A percentile compares a stretch with the other conserved stretches of the same genome.
Conservation (phyloP, 2,329 filamentous ascomycete genomes). For the Fusarium pilosicola region DNA sequence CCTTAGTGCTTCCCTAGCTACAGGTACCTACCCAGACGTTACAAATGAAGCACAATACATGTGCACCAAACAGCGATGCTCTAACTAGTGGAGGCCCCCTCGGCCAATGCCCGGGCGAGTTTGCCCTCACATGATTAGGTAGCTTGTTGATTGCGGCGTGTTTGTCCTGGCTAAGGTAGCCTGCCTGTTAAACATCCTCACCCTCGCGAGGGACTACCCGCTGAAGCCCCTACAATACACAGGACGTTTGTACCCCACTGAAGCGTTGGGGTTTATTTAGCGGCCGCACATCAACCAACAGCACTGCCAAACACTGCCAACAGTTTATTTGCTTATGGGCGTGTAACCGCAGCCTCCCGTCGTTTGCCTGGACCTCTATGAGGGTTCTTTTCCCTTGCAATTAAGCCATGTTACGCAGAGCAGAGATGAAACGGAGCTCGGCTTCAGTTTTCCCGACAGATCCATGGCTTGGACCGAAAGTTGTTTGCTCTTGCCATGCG, state of each 20-base stretch:
- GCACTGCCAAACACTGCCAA: not conserved
- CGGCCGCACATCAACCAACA: not conserved
- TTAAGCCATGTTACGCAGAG: not conserved
- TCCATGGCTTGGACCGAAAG: not conserved
- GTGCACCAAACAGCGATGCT: not conserved
- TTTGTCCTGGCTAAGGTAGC: not conserved
- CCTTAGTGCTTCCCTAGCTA: not conserved
- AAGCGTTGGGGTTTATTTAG: not conserved
- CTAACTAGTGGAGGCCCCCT: not conserved
- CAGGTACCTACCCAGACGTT: too few species aligned
- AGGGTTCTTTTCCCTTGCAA: not conserved
- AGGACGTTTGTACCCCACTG: not conserved
- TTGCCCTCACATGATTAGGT: not conserved
- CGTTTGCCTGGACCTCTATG: not conserved
- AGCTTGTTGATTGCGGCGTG: too few species aligned
- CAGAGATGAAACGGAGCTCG: not conserved
- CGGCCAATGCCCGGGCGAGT: not conserved
- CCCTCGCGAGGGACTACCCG: not conserved
- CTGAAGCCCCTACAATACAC: not conserved
- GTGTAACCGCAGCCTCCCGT: not conserved
- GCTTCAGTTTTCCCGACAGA: not conserved
- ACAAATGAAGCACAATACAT: not conserved
- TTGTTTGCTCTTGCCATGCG: not conserved
- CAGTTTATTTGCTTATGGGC: not conserved
- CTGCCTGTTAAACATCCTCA: not conserved